Base-by-base conservation (phyloP, 1,284 basidiomycete species). In the Papiliotrema fonsecae region DNA sequence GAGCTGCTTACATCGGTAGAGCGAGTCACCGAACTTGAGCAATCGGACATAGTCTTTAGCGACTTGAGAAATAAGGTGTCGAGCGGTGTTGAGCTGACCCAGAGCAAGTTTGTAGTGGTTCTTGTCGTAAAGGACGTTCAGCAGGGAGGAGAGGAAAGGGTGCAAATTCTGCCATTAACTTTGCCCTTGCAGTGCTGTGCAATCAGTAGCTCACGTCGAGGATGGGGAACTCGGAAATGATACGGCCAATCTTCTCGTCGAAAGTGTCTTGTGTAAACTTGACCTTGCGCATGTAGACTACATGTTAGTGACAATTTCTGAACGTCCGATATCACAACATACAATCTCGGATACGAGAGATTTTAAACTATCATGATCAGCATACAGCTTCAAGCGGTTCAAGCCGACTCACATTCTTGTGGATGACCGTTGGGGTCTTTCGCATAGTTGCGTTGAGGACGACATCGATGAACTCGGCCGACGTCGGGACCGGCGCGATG, bases 181-280 rank as follows among this genome's bases (percentile, higher is more conserved):
- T 41, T 16, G 35, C 7, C 21, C 26, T 18, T 30, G 11, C 35
- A 27, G 13, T 24, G 18, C 21, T 48, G n/a, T 45, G 7, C 14
- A 9, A 45, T 11, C 26, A 46, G 49, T 28, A 26, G 65, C 74
- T 62, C 64, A 92, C 90, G 75, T 98, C 93, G 50, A 98, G 85
- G 73, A 97, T 85, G 18, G 94, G 94, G 75, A 99, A 99, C 72
- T 98, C 94, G 40, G 82, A 82, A 61, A 99, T 77, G 67, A 99
- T 99, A 30, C 85, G 86, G 51, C 86, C 85, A 30, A 99, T 82
- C 74, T 97, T 97, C 76, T 98, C 94, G 60, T 94, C 92, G 62
- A 98, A 97, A 14, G 88, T 82, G 71, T 97, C 92, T 74, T 97
- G 93, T 1, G 93, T 96, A 75, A 97, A 98, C 77, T 97, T 98